Conservation (phyloP, 139 green algal genomes). For the Coelastrella sp. region DNA sequence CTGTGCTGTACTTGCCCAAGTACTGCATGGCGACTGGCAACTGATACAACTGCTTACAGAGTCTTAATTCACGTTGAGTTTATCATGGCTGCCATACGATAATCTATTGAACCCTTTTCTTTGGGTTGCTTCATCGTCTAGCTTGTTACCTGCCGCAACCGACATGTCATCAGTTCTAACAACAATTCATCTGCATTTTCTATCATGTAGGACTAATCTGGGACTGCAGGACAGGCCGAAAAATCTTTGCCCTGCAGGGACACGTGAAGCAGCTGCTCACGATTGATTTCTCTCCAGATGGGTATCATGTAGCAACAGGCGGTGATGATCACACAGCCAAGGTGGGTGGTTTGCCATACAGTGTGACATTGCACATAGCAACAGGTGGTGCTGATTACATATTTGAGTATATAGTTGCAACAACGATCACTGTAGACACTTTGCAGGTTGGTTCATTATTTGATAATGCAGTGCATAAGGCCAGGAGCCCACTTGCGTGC, state of each 20-base stretch:
- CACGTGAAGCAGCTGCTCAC: slow-evolving; percentile 92
- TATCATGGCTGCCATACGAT: too few relatives aligned
- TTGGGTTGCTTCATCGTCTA: too few relatives aligned
- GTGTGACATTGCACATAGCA: neutral
- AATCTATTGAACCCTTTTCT: too few relatives aligned
- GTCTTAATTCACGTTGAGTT: too few relatives aligned
- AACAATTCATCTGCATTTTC: neutral
- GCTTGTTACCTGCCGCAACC: neutral
- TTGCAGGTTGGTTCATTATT: neutral
- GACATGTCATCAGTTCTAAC: neutral
- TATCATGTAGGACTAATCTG: slow-evolving; percentile 78
- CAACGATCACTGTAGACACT: too few relatives aligned
- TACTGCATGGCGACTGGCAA: too few relatives aligned
- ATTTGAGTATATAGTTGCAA: too few relatives aligned
- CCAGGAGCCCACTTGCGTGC: too few relatives aligned
- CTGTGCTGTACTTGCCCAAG: too few relatives aligned
- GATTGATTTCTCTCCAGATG: slow-evolving; percentile 91
- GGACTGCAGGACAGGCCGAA: slow-evolving; percentile 92
- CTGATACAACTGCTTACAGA: too few relatives aligned
- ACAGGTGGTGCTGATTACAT: slow-evolving; percentile 47
- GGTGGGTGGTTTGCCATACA: neutral
- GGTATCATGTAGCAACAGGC: slow-evolving; percentile 80
- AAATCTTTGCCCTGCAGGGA: slow-evolving; percentile 85
- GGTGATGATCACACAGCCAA: slow-evolving; percentile 83
- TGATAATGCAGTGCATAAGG: neutral